Evolutionary conservation across 2,329 filamentous ascomycete genomes (phyloP).

Genomic region (Aspergillus ruber): DNA sequence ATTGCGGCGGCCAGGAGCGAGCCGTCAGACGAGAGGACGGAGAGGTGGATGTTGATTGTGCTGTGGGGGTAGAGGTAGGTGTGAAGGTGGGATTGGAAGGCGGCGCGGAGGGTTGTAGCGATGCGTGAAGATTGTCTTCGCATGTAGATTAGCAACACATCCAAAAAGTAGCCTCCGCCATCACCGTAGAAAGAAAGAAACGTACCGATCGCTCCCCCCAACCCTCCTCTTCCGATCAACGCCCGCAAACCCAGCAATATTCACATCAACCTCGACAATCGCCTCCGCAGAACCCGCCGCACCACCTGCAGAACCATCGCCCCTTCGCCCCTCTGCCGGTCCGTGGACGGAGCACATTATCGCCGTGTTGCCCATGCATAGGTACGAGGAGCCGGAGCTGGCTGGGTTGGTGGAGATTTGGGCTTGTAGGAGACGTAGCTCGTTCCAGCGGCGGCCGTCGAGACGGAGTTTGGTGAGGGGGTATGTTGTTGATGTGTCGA

Average conservation of each 20-base stretch:
- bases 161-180: too few relatives aligned
- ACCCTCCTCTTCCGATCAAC: constrained; percentile 73
- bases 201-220: constrained; percentile 68
- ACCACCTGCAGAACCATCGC: constrained; percentile 39
- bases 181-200: constrained; percentile 5
- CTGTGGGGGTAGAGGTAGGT: constrained; percentile 84
- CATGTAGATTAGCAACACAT: neutral
- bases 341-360: constrained; percentile 89
- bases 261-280: constrained; percentile 72
- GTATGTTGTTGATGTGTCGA: constrained; percentile 90
- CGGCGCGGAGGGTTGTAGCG: constrained; percentile 63
- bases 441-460: constrained; percentile 90
- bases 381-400: constrained; percentile 85
- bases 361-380: constrained; percentile 96
- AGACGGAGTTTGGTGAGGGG: constrained; percentile 75
- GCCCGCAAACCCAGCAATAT: constrained; percentile 79
- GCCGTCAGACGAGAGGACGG: constrained; percentile 85
- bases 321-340: constrained; percentile 62
- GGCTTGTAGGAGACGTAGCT: constrained; percentile 79
- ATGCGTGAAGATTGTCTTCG: constrained; percentile 60
- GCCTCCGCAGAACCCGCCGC: constrained; percentile 48
- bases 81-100: constrained; percentile 72
- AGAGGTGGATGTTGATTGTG: constrained; percentile 73
- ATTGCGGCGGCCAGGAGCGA: constrained; percentile 82
- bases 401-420: constrained; percentile 89